phyloP scores from a whole-genome alignment of 495 filamentous ascomycete species.

The Corynascus novoguineensis region DNA sequence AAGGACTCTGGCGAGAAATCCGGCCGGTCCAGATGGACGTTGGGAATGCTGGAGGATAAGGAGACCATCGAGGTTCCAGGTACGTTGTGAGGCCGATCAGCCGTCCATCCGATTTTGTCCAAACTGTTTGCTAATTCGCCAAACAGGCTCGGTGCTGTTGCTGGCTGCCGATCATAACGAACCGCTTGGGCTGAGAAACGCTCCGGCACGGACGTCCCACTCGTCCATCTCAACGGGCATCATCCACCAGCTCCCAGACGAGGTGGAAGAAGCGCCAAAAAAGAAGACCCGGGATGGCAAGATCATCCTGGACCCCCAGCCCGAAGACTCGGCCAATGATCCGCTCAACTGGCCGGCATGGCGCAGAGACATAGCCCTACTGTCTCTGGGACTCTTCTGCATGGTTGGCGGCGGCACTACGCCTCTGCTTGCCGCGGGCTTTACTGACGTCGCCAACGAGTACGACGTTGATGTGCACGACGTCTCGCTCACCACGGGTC shows the following conservation, averaged over 20 bases:
- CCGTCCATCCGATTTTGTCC: no score
- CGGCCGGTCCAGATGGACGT: constrained; percentile 51
- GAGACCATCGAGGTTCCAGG: constrained; percentile 90
- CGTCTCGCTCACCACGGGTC: constrained; percentile 84
- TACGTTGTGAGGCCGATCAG: constrained; percentile 36
- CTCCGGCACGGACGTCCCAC: constrained; percentile 66
- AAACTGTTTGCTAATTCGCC: not conserved
- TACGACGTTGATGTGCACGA: constrained; percentile 65
- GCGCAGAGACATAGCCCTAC: constrained; percentile 73
- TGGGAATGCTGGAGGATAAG: constrained; percentile 80
- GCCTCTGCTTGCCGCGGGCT: constrained; percentile 83
- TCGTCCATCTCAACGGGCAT: constrained; percentile 66
- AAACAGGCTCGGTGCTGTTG: constrained; percentile 73
- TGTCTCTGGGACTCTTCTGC: constrained; percentile 86
- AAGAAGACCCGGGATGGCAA: constrained; percentile 79
- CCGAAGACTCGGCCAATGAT: constrained; percentile 85
- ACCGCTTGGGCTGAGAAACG: constrained; percentile 71
- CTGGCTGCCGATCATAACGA: constrained; percentile 72
- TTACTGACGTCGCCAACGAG: constrained; percentile 66
- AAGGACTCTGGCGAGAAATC: constrained; percentile 9
- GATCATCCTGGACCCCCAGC: constrained; percentile 87
- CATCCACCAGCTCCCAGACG: constrained; percentile 26
- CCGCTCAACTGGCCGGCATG: constrained; percentile 88
- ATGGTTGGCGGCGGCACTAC: constrained; percentile 93
- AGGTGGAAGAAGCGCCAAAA: constrained; percentile 43